A percentile compares a stretch with the other conserved stretches of the same genome.
These are phyloP conservation scores for Boletus subluridellus DNA, from an alignment of 1,284 basidiomycete genomes.

Conservation along the genomic window DNA sequence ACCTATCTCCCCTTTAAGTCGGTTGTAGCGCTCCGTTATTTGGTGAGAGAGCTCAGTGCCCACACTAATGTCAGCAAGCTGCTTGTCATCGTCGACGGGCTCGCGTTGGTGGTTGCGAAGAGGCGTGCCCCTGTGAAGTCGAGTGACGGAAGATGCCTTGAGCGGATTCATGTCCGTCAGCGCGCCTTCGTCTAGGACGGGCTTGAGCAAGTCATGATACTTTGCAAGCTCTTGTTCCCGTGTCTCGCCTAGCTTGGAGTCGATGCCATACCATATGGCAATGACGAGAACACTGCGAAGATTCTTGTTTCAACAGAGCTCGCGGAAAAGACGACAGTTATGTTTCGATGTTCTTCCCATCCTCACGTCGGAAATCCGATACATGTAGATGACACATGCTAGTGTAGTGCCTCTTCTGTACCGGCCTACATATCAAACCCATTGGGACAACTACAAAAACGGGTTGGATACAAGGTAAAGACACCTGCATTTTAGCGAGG, in stretches of 20 bases:
- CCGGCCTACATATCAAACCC: not conserved
- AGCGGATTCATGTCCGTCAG: not conserved
- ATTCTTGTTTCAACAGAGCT: not conserved
- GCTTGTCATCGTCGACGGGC: not conserved
- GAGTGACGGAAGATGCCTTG: not conserved
- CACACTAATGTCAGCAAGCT: not conserved
- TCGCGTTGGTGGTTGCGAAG: not conserved
- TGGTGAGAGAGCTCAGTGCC: not conserved
- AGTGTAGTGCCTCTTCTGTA: not conserved
- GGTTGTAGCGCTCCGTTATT: not conserved
- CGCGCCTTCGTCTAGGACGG: not conserved
- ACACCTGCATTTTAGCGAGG: not conserved
- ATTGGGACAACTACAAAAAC: not conserved
- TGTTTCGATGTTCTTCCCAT: not conserved
- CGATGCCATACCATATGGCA: not conserved
- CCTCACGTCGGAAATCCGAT: not conserved
- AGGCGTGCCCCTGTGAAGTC: not conserved
- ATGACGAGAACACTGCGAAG: not conserved
- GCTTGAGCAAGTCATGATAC: not conserved
- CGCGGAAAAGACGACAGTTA: not conserved
- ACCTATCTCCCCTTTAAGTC: not conserved
- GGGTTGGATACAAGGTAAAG: not conserved
- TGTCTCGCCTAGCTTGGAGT: not conserved
- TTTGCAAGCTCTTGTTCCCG: not conserved
- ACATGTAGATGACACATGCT: not conserved